Conservation (phyloP, 352 stramenopile genomes). For the Globisporangium barbulae region DNA sequence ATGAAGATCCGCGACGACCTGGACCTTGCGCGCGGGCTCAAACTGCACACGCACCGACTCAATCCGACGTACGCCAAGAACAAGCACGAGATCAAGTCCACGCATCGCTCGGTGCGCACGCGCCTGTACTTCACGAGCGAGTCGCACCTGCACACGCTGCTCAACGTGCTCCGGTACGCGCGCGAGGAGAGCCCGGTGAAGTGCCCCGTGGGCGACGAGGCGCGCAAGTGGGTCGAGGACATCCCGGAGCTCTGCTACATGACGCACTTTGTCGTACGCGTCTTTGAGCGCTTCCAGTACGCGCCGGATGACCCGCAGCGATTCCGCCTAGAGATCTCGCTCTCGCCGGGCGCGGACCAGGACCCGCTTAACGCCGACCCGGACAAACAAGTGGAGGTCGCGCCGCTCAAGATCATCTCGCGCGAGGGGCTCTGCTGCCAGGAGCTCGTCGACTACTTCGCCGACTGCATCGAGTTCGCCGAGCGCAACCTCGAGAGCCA, state of each 20-base stretch:
- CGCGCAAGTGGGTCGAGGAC: conserved; percentile 84
- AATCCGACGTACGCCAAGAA: conserved; percentile 84
- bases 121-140: conserved; percentile 99
- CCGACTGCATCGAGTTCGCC: conserved; percentile 68
- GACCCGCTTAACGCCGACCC: conserved; percentile 61
- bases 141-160: conserved; percentile 96
- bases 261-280: conserved; percentile 98
- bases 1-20: conserved; percentile 89
- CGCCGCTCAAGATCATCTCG: conserved; percentile 81
- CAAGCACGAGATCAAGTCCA: conserved; percentile 84
- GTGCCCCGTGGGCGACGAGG: conserved; percentile 62
- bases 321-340: conserved; percentile 84
- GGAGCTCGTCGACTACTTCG: conserved; percentile 83
- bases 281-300: conserved; percentile 95
- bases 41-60: conserved; percentile 75
- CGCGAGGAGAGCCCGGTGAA: conserved; percentile 55
- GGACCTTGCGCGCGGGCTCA: conserved; percentile 69
- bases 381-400: conserved; percentile 63
- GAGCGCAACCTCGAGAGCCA: conserved; percentile 56
- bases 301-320: conserved; percentile 60
- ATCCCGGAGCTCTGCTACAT: conserved; percentile 98
- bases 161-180: conserved; percentile 96
- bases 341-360: conserved; percentile 73
- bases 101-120: conserved; percentile 95
- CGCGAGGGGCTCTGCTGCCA: conserved; percentile 78